Base-by-base conservation (phyloP, 768 basidiomycete species). In the Udeniomyces megalosporus region DNA sequence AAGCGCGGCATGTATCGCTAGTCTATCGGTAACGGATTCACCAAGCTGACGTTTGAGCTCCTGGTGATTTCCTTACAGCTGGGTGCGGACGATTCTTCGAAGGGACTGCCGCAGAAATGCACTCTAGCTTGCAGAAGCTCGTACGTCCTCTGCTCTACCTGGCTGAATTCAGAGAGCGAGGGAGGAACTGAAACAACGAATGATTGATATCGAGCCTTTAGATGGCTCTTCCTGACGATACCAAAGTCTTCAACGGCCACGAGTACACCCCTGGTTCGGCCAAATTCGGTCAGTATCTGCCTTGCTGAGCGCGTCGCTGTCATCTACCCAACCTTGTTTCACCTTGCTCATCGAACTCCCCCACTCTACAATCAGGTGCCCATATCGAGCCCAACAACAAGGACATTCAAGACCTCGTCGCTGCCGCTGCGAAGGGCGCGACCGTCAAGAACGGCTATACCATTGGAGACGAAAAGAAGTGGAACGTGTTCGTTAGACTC, bases 51-150 rank as follows among this genome's bases (percentile, higher is more conserved):
- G 24, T 26, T 52, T 52, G 50, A 26, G n/a, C n/a, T n/a, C n/a
- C n/a, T 52, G 11, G 5, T 5, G 11, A 12, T 14, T 31, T 52
- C 2, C 8, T 10, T 52, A 26, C 7, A 56, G 63, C 63, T 17
- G 63, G 63, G 8, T 60, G 58, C n/a, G 63, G 63, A 34, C 42
- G 63, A 0, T 65, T 65, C 58, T 65, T 65, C 38, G 63, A 65
- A 35, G 63, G 63, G 15, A 60, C 63, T 3, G 44, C 58, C 1
- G 51, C 50, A 1, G 63, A 65, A 47, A 65, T 65, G 63, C 51
- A 65, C 46, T 10, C 42, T 12, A 20, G 56, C 1, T 42, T 65
- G 22, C 42, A 55, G 46, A 65, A 65, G 44, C 58, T 65, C 29
- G 62, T 63, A 26, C 34, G 62, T 58, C 22, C 28, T 14, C 14